phyloP scores from a whole-genome alignment of 1,284 basidiomycete species.

The Puccinia brachypodii region DNA sequence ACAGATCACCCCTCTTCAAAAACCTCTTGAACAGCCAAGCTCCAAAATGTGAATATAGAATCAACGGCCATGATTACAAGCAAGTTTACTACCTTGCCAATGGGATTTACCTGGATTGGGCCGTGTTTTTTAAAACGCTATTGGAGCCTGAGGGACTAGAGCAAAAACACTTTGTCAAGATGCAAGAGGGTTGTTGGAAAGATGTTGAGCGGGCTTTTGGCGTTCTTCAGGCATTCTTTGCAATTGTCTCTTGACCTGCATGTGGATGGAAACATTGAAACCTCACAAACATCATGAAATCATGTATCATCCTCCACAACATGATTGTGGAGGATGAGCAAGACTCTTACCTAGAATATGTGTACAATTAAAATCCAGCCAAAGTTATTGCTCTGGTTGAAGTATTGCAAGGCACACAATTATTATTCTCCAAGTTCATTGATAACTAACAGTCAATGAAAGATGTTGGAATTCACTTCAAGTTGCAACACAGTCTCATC shows the following conservation, averaged over 20 bases:
- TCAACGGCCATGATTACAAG: slow-evolving; percentile 5
- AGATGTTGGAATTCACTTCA: too few species aligned
- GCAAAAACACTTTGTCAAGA: neutral
- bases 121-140: neutral
- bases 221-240: too few species aligned
- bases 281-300: neutral
- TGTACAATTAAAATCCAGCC: too few species aligned
- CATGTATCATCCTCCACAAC: neutral
- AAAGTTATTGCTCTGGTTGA: too few species aligned
- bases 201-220: slow-evolving; percentile 2
- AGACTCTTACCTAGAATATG: too few species aligned
- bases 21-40: neutral
- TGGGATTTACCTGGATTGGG: neutral
- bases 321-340: too few species aligned
- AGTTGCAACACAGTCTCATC: too few species aligned
- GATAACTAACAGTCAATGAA: too few species aligned
- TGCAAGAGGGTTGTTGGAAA: neutral
- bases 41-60: neutral
- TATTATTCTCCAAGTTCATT: too few species aligned
- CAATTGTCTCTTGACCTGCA: neutral
- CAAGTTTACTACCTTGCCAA: neutral
- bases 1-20: neutral
- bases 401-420: too few species aligned
- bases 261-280: neutral
- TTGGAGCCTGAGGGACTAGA: neutral